These are phyloP conservation scores for Cylindrodendrum hubeiense DNA, from an alignment of 2,329 filamentous ascomycete genomes.

Conservation along the genomic window DNA sequence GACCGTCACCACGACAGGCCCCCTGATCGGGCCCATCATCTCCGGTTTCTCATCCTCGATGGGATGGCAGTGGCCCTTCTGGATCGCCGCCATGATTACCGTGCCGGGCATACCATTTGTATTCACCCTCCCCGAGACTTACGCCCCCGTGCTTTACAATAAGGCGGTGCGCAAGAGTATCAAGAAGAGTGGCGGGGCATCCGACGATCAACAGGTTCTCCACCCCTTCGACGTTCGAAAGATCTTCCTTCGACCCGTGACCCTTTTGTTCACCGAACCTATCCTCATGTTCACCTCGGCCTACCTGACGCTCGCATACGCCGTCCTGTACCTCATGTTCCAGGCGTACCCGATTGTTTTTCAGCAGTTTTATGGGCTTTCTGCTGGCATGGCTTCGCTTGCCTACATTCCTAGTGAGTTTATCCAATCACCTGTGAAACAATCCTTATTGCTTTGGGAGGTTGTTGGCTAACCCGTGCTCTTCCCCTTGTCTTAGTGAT, in stretches of 20 bases:
- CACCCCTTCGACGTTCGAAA: conserved; percentile 55
- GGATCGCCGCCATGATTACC: conserved; percentile 52
- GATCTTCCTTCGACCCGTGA: conserved; percentile 63
- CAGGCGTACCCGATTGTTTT: conserved; percentile 65
- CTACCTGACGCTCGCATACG: conserved; percentile 64
- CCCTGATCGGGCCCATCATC: conserved; percentile 63
- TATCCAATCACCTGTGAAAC: conserved; percentile 23
- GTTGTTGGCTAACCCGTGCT: background rate
- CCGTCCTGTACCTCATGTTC: conserved; percentile 65
- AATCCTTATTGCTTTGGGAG: conserved; percentile 24
- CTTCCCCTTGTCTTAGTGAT: conserved; percentile 33
- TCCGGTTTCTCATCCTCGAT: conserved; percentile 62
- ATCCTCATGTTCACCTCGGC: conserved; percentile 62
- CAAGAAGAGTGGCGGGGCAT: conserved; percentile 53
- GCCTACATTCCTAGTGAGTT: conserved; percentile 61
- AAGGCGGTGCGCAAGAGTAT: conserved; percentile 60
- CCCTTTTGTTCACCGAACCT: conserved; percentile 61
- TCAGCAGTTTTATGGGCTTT: conserved; percentile 57
- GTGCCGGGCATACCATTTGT: conserved; percentile 46
- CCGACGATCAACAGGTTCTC: conserved; percentile 46
- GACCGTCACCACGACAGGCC: conserved; percentile 48
- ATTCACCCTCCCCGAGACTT: conserved; percentile 59
- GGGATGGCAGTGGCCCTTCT: conserved; percentile 57
- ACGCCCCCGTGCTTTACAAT: conserved; percentile 63
- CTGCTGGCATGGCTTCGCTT: conserved; percentile 59